Evolutionary conservation across 352 stramenopile genomes (phyloP).

Genomic region (Phytophthora multivora): DNA sequence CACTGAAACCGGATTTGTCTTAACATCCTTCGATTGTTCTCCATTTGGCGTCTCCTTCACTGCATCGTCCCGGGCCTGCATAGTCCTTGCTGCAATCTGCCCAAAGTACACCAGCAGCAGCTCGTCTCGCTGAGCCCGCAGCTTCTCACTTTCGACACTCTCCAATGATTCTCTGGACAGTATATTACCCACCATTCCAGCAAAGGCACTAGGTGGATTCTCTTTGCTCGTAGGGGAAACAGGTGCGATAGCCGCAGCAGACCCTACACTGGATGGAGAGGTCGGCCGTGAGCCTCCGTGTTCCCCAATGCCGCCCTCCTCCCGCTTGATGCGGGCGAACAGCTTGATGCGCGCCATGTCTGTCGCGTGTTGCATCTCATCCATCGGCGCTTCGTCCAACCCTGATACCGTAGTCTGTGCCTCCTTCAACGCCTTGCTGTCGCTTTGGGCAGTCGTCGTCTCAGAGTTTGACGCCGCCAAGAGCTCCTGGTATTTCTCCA

Average conservation of each 20-base stretch:
- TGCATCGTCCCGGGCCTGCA: neutral
- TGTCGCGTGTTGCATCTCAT: slow-evolving; percentile 64
- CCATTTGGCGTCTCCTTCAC: neutral
- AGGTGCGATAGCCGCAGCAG: neutral
- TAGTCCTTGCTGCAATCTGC: slow-evolving; percentile 31
- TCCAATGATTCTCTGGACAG: slow-evolving; percentile 47
- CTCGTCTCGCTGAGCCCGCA: slow-evolving; percentile 41
- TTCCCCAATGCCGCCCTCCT: neutral
- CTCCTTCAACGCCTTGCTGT: slow-evolving; percentile 16
- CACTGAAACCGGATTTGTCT: neutral
- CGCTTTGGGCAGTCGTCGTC: neutral
- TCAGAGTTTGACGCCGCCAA: slow-evolving; percentile 8
- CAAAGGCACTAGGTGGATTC: slow-evolving; percentile 36
- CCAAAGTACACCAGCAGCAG: slow-evolving; percentile 50
- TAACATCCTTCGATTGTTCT: neutral
- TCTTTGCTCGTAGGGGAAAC: slow-evolving; percentile 25
- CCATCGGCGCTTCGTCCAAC: slow-evolving; percentile 53
- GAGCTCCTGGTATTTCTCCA: slow-evolving; percentile 68
- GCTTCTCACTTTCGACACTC: slow-evolving; percentile 37
- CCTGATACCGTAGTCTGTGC: slow-evolving; percentile 51
- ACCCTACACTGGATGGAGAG: slow-evolving; percentile 10
- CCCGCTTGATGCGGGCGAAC: slow-evolving; percentile 30
- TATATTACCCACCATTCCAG: slow-evolving; percentile 43
- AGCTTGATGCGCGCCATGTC: slow-evolving; percentile 64
- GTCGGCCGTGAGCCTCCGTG: slow-evolving; percentile 2